These are phyloP conservation scores for Salicornia ramosissima DNA, from an alignment of 148 eudicot genomes.

Conservation along the genomic window DNA sequence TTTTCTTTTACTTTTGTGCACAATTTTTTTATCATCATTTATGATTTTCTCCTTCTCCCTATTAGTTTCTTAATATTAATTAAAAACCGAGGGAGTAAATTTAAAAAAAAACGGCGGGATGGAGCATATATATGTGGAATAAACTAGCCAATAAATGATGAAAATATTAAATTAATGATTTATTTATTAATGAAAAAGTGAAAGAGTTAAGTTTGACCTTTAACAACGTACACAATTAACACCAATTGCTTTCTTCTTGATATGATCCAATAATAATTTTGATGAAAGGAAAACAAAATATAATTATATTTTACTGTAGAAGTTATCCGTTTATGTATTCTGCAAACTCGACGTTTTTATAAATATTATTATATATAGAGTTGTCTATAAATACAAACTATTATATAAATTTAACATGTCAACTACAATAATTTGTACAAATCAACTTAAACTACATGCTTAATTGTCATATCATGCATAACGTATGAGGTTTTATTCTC, in stretches of 20 bases:
- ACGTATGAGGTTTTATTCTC: not conserved
- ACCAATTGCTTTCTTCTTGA: not conserved
- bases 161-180: not conserved
- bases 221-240: not conserved
- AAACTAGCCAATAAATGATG: not conserved
- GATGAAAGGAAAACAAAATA: no score
- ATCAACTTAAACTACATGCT: slow-evolving; percentile 17
- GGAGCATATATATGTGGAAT: no score
- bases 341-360: not conserved
- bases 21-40: no score
- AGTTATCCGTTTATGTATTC: no score
- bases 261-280: not conserved
- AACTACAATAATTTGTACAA: not conserved
- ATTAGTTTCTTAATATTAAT: no score
- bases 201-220: not conserved
- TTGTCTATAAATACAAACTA: not conserved
- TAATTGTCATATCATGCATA: slow-evolving; percentile 16
- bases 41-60: no score
- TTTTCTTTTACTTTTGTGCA: no score
- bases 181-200: not conserved
- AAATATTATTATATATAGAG: not conserved
- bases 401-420: slow-evolving; percentile 10
- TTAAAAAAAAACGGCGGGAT: no score
- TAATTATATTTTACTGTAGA: no score
- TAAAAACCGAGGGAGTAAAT: no score